These are phyloP conservation scores for Trichoderma lentiforme DNA, from an alignment of 2,329 filamentous ascomycete genomes.

Conservation along the genomic window DNA sequence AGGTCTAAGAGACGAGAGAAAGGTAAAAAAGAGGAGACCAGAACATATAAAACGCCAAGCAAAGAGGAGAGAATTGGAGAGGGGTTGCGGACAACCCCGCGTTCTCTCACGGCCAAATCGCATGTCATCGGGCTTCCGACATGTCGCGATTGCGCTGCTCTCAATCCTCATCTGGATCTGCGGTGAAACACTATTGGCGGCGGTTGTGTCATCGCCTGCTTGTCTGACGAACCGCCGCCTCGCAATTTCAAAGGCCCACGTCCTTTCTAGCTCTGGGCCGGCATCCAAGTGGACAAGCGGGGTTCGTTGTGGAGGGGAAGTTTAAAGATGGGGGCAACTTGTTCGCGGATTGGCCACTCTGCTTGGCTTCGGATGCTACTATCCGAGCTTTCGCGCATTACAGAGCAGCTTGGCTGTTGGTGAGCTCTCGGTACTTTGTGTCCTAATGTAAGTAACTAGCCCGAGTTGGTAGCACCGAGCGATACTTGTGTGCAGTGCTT, in stretches of 20 bases:
- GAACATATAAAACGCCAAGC: not conserved
- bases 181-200: constrained; percentile 7
- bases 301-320: not conserved
- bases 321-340: not conserved
- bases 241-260: constrained; percentile 12
- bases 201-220: constrained; percentile 5
- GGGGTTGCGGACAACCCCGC: not conserved
- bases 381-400: not conserved
- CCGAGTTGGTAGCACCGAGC: not conserved
- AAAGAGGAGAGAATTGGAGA: not conserved
- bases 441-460: not conserved
- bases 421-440: not conserved
- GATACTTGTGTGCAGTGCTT: not conserved
- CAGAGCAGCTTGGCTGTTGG: not conserved
- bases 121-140: not conserved
- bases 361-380: not conserved
- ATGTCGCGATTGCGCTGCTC: constrained; percentile 7
- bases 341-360: not conserved
- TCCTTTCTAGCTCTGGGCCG: not conserved
- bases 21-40: not conserved
- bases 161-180: constrained; percentile 2
- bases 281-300: constrained; percentile 6
- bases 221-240: not conserved
- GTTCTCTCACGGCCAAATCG: not conserved
- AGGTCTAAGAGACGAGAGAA: not conserved